phyloP scores from a whole-genome alignment of 2,329 filamentous ascomycete species.

The Cadophora sp. region DNA sequence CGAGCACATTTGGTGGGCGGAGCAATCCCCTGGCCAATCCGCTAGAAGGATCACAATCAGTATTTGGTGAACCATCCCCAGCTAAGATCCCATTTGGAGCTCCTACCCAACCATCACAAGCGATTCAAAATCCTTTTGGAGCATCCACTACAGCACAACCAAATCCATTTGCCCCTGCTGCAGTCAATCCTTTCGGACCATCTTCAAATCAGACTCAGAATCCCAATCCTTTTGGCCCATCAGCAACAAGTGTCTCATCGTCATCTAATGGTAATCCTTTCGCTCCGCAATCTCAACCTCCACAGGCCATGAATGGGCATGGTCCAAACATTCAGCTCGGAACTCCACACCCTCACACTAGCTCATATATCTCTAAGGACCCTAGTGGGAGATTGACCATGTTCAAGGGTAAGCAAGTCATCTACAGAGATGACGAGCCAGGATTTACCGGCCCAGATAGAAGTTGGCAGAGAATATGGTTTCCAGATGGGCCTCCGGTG shows the following conservation, averaged over 20 bases:
- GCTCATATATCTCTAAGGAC: conserved; percentile 36
- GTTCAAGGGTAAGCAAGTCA: conserved; percentile 70
- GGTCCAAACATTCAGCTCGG: conserved; percentile 2
- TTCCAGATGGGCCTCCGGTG: conserved; percentile 71
- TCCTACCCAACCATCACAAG: conserved; percentile 8
- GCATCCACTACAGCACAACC: not conserved
- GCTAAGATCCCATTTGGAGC: conserved; percentile 17
- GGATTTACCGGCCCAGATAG: conserved; percentile 59
- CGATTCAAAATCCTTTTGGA: conserved; percentile 4
- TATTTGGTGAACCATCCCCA: conserved; percentile 9
- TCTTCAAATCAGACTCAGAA: conserved; percentile 1
- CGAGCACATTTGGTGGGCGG: conserved; percentile 44
- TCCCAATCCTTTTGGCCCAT: conserved; percentile 13
- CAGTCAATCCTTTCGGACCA: conserved; percentile 17
- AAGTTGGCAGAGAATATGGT: conserved; percentile 71
- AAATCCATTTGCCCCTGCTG: conserved; percentile 13
- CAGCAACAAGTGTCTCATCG: not conserved
- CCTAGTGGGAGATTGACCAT: conserved; percentile 51
- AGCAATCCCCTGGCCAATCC: conserved; percentile 31
- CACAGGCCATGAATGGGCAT: conserved; percentile 18
- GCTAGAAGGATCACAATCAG: not conserved
- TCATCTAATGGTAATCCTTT: not conserved
- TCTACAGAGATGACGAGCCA: conserved; percentile 60
- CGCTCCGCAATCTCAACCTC: conserved; percentile 12
- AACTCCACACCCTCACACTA: conserved; percentile 26